These are phyloP conservation scores for Fraxinus angustifolia DNA, from an alignment of 305 asterid genomes.

Conservation along the genomic window DNA sequence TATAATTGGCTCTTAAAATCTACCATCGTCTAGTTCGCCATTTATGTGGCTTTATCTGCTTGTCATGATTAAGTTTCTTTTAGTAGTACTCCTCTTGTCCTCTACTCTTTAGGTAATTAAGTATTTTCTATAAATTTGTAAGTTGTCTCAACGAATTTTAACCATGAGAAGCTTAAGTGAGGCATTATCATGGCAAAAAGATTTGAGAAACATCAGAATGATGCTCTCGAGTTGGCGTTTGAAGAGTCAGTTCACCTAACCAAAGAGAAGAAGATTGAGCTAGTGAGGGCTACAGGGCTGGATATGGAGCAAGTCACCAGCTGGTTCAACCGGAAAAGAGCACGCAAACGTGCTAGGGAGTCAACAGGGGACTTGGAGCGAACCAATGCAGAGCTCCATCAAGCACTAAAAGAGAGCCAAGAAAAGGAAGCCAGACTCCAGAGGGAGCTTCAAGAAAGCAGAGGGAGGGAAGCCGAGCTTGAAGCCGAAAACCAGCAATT, in stretches of 20 bases:
- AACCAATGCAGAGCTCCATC: slow-evolving; percentile 21
- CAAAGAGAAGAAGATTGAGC: slow-evolving; percentile 24
- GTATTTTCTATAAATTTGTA: slow-evolving; percentile 10
- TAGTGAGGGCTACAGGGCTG: slow-evolving; percentile 31
- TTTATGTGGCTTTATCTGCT: background rate
- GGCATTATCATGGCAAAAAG: slow-evolving; percentile 24
- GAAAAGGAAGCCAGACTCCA: slow-evolving; percentile 19
- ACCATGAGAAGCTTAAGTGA: slow-evolving; percentile 7
- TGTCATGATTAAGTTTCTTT: background rate
- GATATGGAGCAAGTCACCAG: slow-evolving; percentile 39
- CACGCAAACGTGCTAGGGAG: slow-evolving; percentile 19
- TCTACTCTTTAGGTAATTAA: background rate
- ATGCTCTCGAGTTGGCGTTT: slow-evolving; percentile 23
- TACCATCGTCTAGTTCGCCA: slow-evolving; percentile 8
- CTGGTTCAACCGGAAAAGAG: slow-evolving; percentile 30
- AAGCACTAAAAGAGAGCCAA: slow-evolving; percentile 1
- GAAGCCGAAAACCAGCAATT: slow-evolving; percentile 22
- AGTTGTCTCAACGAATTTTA: background rate
- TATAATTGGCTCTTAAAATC: background rate
- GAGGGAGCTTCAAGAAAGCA: slow-evolving; percentile 19
- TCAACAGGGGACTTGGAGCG: slow-evolving; percentile 15
- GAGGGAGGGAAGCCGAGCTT: slow-evolving; percentile 18
- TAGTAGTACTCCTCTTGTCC: background rate
- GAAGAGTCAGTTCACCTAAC: slow-evolving; percentile 24
- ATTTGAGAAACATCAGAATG: slow-evolving; percentile 21